Evolutionary conservation across 2,329 filamentous ascomycete species (phyloP).

Genomic region (Xylaria sp.): DNA sequence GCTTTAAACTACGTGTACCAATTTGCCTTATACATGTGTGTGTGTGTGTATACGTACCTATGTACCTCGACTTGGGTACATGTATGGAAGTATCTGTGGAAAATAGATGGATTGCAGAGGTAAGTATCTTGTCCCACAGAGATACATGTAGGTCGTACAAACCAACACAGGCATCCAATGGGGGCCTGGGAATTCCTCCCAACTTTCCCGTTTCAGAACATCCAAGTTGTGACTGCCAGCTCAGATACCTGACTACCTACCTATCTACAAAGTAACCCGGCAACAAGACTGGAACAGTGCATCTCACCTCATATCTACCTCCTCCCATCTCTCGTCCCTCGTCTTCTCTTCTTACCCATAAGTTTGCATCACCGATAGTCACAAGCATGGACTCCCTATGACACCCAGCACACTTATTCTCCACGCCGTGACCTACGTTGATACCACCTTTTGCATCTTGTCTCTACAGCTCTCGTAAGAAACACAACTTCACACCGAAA

Average conservation of each 20-base stretch:
- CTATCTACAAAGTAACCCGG: background rate
- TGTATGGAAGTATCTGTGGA: background rate
- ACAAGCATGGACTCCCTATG: background rate
- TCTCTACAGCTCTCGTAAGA: background rate
- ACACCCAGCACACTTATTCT: background rate
- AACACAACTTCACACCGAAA: background rate
- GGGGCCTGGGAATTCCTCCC: background rate
- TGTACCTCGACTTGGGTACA: too few relatives aligned
- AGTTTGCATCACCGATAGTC: background rate
- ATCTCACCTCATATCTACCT: background rate
- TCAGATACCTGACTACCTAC: background rate
- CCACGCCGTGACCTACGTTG: background rate
- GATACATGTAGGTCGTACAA: background rate
- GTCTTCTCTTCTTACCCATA: background rate
- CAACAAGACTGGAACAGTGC: background rate
- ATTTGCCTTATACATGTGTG: too few relatives aligned
- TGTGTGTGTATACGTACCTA: background rate
- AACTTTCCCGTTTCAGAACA: background rate
- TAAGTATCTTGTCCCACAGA: background rate
- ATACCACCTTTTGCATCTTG: background rate
- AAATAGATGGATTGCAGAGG: background rate
- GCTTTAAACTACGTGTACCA: too few relatives aligned
- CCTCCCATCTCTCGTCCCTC: background rate
- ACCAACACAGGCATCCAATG: background rate
- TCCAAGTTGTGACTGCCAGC: constrained; percentile 10